A percentile compares a stretch with the other conserved stretches of the same genome.
Conservation (phyloP, 805 yeast genomes). For the Hanseniaspora clermontiae region DNA sequence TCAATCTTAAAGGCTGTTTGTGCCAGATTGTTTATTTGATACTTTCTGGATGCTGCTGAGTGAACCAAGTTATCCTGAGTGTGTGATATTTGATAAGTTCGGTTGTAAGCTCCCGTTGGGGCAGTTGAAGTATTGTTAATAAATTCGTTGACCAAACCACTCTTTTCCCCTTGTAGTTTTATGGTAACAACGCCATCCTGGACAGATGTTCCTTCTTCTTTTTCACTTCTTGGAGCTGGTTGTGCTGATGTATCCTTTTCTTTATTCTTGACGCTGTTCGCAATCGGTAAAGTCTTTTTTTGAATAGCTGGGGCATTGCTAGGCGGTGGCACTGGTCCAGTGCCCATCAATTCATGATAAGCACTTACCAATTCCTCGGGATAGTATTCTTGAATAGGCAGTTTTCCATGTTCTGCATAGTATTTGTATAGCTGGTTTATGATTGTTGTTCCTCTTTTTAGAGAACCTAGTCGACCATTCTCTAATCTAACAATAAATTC, state of each 20-base stretch:
- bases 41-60: slow-evolving; percentile 4
- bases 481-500: slow-evolving; percentile 75
- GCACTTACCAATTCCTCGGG: slow-evolving; percentile 17
- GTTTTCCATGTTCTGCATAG: slow-evolving; percentile 35
- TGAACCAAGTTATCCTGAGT: slow-evolving; percentile 1
- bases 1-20: slow-evolving; percentile 12
- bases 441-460: slow-evolving; percentile 69
- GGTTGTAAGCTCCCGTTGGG: background rate
- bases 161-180: background rate
- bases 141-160: background rate
- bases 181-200: background rate
- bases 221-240: background rate
- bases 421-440: slow-evolving; percentile 70
- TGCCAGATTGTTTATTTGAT: slow-evolving; percentile 7
- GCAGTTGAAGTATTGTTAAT: background rate
- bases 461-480: slow-evolving; percentile 59
- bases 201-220: background rate
- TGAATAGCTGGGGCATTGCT: background rate
- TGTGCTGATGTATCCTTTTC: background rate
- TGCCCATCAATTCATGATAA: slow-evolving; percentile 14
- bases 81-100: background rate
- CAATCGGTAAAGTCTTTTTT: slow-evolving; percentile 1
- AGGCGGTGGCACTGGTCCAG: slow-evolving; percentile 1
- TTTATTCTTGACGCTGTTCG: background rate
- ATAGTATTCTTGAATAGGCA: slow-evolving; percentile 31